Base-by-base conservation (phyloP, 2,329 filamentous ascomycete genomes). In the Pseudocercospora ulei region DNA sequence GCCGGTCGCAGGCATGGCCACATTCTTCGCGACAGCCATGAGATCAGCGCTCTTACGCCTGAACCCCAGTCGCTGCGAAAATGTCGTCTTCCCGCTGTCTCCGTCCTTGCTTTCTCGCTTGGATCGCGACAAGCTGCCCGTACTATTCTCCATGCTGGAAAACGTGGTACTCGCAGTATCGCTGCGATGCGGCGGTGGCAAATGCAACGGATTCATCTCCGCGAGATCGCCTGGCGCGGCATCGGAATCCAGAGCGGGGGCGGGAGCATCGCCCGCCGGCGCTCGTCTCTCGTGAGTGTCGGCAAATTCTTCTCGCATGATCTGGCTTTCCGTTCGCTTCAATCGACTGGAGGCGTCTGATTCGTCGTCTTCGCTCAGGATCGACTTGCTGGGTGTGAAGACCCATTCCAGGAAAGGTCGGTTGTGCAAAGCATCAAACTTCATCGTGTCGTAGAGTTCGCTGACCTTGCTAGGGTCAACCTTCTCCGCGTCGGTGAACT, bases 381-480 rank as follows among this genome's bases (percentile, higher is more conserved):
- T 83, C 42, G 70, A 72, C 54, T 76, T 78, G 20, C 83, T 79
- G 1, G 90, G 90, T 9, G 86, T 93, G 53, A 98, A 98, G 0
- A 95, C 81, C 84, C 90, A 96, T 61, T 98, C 90, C 3, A 98
- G 68, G 56, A 98, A 98, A 47, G 86, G 84, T 2, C 90, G 78
- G 58, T 98, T 98, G 63, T 98, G 92, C 8, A 98, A 70, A 1
- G 90, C 90, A 60, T 98, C 90, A 49, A 96, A 98, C 62, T 98
- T 98, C 90, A 98, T 96, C 12, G 88, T 96, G 61, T 98, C 90
- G 61, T 98, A 98, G 2, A 98, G 73, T 65, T 98, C 90, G 3
- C 86, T 95, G 46, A 98, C 88, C 67, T 98, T 98, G 69, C 87
- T 94, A 11, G 92, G 92, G 61, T 98, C 90, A 11, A 96, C 86